Evolutionary conservation across 768 basidiomycete genomes (phyloP).

Genomic region (Leucosporidium creatinivorum): DNA sequence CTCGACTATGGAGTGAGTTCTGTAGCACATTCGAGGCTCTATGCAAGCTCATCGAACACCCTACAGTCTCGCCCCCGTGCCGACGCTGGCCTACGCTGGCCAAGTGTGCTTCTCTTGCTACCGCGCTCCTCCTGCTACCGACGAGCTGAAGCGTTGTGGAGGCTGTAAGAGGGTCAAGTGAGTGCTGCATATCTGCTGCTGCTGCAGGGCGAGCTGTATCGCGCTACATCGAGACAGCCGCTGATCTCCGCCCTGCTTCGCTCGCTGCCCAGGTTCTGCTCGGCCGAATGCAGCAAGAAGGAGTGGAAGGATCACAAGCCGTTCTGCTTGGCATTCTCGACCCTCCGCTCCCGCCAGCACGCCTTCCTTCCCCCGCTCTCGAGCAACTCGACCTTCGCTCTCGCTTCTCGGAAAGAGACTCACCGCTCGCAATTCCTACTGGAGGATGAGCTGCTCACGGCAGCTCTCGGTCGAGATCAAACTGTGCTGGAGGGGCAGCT

Average conservation of each 20-base stretch:
- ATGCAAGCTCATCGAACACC: too few species aligned
- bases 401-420: neutral
- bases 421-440: slow-evolving; percentile 10
- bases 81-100: too few species aligned
- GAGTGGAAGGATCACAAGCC: slow-evolving; percentile 24
- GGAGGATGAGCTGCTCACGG: slow-evolving; percentile 17
- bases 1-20: too few species aligned
- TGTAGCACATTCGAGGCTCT: too few species aligned
- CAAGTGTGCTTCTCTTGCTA: slow-evolving; percentile 14
- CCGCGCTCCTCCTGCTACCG: neutral
- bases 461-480: slow-evolving; percentile 5
- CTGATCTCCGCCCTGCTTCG: neutral
- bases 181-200: neutral
- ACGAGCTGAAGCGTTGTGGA: slow-evolving; percentile 5
- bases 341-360: slow-evolving; percentile 6
- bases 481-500: slow-evolving; percentile 10
- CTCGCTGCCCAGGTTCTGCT: slow-evolving; percentile 9
- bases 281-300: slow-evolving; percentile 1
- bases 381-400: neutral
- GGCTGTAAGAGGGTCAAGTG: slow-evolving; percentile 15
- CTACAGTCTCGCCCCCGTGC: too few species aligned
- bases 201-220: neutral
- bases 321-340: slow-evolving; percentile 13
- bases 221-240: neutral
- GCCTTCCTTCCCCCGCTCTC: neutral